Percentiles rank a stretch among this genome's conserved stretches.
Conservation (phyloP, 208 protist species). For the Eutreptiella sp. region DNA sequence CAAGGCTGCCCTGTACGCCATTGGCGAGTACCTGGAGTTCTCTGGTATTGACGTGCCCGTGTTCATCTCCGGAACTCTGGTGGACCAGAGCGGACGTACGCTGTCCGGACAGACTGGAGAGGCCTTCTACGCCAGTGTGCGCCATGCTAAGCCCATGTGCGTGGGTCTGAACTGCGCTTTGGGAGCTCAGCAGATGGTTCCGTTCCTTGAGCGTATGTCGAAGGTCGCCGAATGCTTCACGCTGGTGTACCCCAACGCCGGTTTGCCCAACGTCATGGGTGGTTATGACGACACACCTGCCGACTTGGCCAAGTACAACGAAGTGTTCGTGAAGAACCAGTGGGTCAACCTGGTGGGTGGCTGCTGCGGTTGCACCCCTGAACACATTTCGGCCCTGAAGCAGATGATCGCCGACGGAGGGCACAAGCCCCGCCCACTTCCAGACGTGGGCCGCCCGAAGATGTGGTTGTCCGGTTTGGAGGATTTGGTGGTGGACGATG, state of each 20-base stretch:
- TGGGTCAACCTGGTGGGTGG: slow-evolving; percentile 63
- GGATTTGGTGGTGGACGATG: slow-evolving; percentile 53
- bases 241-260: slow-evolving; percentile 64
- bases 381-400: slow-evolving; percentile 58
- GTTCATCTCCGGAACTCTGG: slow-evolving; percentile 85
- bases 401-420: slow-evolving; percentile 37
- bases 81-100: slow-evolving; percentile 82
- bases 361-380: slow-evolving; percentile 60
- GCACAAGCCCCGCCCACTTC: slow-evolving; percentile 32
- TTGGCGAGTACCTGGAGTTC: slow-evolving; percentile 76
- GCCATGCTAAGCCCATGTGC: slow-evolving; percentile 69
- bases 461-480: slow-evolving; percentile 78
- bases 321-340: slow-evolving; percentile 45
- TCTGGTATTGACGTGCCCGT: slow-evolving; percentile 50
- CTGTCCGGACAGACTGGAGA: slow-evolving; percentile 93
- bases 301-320: slow-evolving; percentile 49
- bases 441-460: too few species aligned
- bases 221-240: slow-evolving; percentile 53
- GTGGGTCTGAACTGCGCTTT: slow-evolving; percentile 86
- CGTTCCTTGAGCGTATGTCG: slow-evolving; percentile 48
- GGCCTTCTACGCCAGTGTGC: slow-evolving; percentile 81
- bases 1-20: slow-evolving; percentile 85
- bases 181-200: slow-evolving; percentile 57
- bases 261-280: slow-evolving; percentile 64
- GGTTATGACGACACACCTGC: slow-evolving; percentile 61